Evolutionary conservation across 2,329 filamentous ascomycete species (phyloP), one percentile per base, ranked within the genome.

Genomic region (Plenodomus tracheiphilus): DNA sequence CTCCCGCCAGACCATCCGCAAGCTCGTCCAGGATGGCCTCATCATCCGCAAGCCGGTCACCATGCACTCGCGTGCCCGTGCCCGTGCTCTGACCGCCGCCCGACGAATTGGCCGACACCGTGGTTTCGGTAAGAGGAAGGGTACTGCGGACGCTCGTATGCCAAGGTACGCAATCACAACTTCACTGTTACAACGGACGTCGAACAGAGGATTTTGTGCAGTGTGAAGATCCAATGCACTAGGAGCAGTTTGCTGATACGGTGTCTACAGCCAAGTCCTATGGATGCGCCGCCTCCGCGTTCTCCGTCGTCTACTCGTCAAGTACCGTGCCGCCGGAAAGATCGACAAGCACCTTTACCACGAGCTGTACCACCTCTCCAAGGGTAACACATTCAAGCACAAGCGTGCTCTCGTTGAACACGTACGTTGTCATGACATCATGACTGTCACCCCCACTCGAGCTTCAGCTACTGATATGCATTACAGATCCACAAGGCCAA

Each of bases 361-460:
- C 87, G 92, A 97, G 84, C 91, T 99, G 69, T 99, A 99, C 87
- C 94, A 97, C 81, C 84, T 96, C 78, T 94, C 89, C 88, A 99
- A 99, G 92, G 95, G 94, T 95, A 99, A 99, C 88, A 93, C 94
- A 79, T 99, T 99, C 89, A 99, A 99, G 92, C 94, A 99, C 91
- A 99, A 97, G 92, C 89, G 94, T 82, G 94, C 92, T 75, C 88
- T 99, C 73, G 91, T 99, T 78, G 94, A 99, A 87, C 94, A 99
- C 85, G 94, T 99, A 95, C 76, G 94, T 91, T 46, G 47, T 49
- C 54, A 70, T 71, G 66, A 71, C 65, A 71, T 71, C 65, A 73
- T 71, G 61, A 69, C 50, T 64, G 46, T 60, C 58, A 56, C 43
- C 43, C 52, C 56, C 54, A 41, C 49, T 55, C 48, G 39, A 50